Evolutionary conservation across 2,329 filamentous ascomycete genomes (phyloP), one percentile per base, ranked within the genome.

Genomic region (Beauveria sp.): DNA sequence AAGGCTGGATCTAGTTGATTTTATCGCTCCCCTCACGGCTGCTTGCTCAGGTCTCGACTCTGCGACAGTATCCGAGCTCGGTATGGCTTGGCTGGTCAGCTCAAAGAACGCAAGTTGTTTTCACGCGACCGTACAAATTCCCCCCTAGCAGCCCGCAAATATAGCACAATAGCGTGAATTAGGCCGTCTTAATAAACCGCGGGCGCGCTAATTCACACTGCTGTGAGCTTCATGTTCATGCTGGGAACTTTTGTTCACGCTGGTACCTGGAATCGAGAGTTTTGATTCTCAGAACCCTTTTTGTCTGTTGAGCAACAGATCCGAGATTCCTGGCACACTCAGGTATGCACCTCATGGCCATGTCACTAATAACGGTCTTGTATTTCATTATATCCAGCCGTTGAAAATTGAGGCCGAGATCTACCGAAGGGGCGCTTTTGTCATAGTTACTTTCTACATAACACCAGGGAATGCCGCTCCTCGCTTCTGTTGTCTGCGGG

Each of bases 371-470:
- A 24, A 24, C 0, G 22, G 22, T 24, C 22, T 24, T 24, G 22
- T 24, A 24, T 24, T 24, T 24, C 22, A 24, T 24, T 24, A 24
- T 24, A 54, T 22, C 9, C 22, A 51, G 55, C 55, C 46, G 51
- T 51, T 46, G 55, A 58, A 47, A 58, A 51, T 51, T 34, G 3
- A 51, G 46, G 30, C 55, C 55, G 55, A 58, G 55, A 58, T 51
- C 55, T 34, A 57, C 55, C 12, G 30, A 28, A 20, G 20, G 24
- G 2, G 52, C 37, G 12, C 10, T 16, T 34, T 48, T 14, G 7
- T 22, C 18, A 41, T 24, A 34, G 12, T 5, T 37, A 34, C 34
- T 5, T 37, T 37, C 34, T 37, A 14, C 12, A 26, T 18, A 16
- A n/a, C 4, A 6, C 5, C 30, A 37, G 30, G 9, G 12, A 22